These are phyloP conservation scores for Aureobasidium sp. DNA, from an alignment of 2,329 filamentous ascomycete genomes.

Conservation along the genomic window DNA sequence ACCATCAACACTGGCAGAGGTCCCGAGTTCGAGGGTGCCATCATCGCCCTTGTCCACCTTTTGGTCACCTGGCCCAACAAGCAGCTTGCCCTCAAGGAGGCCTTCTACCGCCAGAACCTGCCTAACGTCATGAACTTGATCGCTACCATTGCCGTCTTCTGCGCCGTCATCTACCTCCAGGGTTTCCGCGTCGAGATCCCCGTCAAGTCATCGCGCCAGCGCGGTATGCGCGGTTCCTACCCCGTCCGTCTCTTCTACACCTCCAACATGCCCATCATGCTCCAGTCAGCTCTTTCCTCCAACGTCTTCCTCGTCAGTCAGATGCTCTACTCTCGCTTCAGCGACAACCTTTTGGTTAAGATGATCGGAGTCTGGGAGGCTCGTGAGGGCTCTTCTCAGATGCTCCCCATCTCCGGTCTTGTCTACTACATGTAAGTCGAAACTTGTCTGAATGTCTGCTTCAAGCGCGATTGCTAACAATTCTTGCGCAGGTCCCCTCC, in stretches of 20 bases:
- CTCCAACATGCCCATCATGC: constrained; percentile 99
- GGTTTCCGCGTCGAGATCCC: constrained; percentile 97
- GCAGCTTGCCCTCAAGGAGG: constrained; percentile 95
- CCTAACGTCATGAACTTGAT: constrained; percentile 99
- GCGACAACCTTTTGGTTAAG: constrained; percentile 95
- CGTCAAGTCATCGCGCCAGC: constrained; percentile 98
- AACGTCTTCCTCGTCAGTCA: constrained; percentile 99
- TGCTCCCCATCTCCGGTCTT: constrained; percentile 84
- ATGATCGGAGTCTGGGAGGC: constrained; percentile 98
- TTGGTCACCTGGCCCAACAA: constrained; percentile 99
- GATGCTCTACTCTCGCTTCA: constrained; percentile 99
- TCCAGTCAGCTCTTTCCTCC: constrained; percentile 96
- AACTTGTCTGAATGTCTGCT: neutral
- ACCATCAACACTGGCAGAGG: constrained; percentile 99
- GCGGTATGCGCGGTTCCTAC: constrained; percentile 96
- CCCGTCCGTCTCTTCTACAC: constrained; percentile 99
- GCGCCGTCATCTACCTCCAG: constrained; percentile 84
- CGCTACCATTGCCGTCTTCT: constrained; percentile 87
- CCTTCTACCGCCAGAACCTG: constrained; percentile 98
- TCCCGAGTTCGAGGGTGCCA: constrained; percentile 96
- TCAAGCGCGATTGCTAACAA: neutral
- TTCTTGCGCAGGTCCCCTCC: constrained; percentile 49
- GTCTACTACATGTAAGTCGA: constrained; percentile 91
- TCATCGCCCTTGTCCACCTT: constrained; percentile 96
- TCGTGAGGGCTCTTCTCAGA: constrained; percentile 89